These are phyloP conservation scores for Teratosphaeria epicoccoides DNA, from an alignment of 2,329 filamentous ascomycete species.

Conservation along the genomic window DNA sequence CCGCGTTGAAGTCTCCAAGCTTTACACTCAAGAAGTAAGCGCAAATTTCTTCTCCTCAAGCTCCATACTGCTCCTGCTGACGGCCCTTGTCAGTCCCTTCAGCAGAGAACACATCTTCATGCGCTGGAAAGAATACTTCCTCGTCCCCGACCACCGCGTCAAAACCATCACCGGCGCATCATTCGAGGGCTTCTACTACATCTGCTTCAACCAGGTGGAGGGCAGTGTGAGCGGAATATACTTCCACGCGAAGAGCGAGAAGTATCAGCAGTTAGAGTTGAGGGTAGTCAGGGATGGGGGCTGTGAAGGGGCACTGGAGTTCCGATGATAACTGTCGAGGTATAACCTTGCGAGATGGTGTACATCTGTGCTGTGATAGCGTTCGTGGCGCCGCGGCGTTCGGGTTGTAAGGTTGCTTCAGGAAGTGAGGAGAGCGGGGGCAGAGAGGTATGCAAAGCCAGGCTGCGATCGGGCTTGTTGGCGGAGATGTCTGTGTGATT, in stretches of 20 bases:
- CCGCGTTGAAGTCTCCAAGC: conserved; percentile 37
- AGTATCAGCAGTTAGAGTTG: conserved; percentile 90
- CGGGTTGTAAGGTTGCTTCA: not conserved
- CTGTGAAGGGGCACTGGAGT: conserved; percentile 79
- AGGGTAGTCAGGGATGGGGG: conserved; percentile 78
- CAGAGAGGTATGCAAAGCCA: not conserved
- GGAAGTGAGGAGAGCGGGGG: not conserved
- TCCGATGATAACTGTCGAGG: conserved; percentile 47
- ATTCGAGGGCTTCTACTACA: conserved; percentile 98
- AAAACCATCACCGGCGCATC: conserved; percentile 86
- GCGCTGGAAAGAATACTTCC: conserved; percentile 98
- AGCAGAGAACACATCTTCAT: conserved; percentile 80
- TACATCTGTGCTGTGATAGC: not conserved
- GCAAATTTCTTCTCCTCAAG: conserved; percentile 36
- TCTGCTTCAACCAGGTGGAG: conserved; percentile 88
- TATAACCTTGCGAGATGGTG: not conserved
- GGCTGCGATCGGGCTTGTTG: too few species aligned
- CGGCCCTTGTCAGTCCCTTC: not conserved
- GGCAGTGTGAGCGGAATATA: conserved; percentile 89
- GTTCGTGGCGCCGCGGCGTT: not conserved
- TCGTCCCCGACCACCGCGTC: conserved; percentile 90
- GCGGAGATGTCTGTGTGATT: too few species aligned
- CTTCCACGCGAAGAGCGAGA: conserved; percentile 96
- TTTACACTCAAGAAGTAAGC: conserved; percentile 57
- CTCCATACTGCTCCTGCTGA: not conserved